Percentiles rank a stretch among this genome's conserved stretches.
Conservation (phyloP, 495 filamentous ascomycete genomes). For the Penicillium nucicola region DNA sequence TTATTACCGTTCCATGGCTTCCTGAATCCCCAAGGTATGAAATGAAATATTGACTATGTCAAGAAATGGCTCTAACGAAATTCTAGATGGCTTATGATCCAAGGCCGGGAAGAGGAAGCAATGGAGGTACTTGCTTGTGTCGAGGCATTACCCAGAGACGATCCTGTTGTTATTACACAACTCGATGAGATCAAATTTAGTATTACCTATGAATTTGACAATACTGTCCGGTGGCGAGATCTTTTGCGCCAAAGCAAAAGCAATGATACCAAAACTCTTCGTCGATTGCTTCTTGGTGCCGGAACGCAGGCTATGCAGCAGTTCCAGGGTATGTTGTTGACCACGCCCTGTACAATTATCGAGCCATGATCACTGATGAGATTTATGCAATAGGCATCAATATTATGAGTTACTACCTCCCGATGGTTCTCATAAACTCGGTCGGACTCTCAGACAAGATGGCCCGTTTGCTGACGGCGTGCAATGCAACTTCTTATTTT, state of each 20-base stretch:
- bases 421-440: constrained; percentile 49
- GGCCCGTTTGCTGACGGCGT: constrained; percentile 48
- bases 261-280: constrained; percentile 41
- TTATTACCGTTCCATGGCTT: constrained; percentile 49
- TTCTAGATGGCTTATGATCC: constrained; percentile 48
- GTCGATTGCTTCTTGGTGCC: constrained; percentile 47
- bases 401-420: constrained; percentile 45
- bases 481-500: constrained; percentile 49
- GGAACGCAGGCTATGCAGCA: constrained; percentile 55
- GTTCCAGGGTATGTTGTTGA: constrained; percentile 27
- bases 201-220: constrained; percentile 46
- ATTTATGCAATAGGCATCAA: constrained; percentile 32
- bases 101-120: constrained; percentile 43
- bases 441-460: constrained; percentile 45
- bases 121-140: constrained; percentile 47
- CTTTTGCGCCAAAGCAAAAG: constrained; percentile 34
- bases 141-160: constrained; percentile 40
- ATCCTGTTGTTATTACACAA: constrained; percentile 45
- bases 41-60: too few relatives aligned
- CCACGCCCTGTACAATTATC: too few relatives aligned
- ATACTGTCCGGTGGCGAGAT: constrained; percentile 46
- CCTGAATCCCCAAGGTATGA: constrained; percentile 52
- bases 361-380: too few relatives aligned
- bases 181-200: constrained; percentile 47
- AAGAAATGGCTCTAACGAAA: too few relatives aligned